Evolutionary conservation across 2,329 filamentous ascomycete species (phyloP).

Genomic region (Neurospora sp.): DNA sequence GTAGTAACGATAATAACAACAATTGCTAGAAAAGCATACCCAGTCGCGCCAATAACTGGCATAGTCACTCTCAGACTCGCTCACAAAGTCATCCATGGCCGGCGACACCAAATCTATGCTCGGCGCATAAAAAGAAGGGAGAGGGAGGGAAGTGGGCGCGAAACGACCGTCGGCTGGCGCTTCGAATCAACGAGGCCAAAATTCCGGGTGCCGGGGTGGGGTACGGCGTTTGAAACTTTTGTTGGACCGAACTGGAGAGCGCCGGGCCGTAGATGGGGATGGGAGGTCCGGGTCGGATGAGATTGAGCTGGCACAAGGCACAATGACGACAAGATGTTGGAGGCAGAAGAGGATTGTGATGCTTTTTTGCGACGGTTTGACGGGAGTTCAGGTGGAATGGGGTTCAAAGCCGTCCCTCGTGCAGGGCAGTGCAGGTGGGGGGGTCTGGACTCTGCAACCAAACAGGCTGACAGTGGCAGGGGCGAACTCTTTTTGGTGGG

Average conservation of each 20-base stretch:
- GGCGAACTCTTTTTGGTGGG: background rate
- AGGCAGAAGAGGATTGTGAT: background rate
- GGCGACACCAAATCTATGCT: conserved; percentile 6
- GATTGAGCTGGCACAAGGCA: background rate
- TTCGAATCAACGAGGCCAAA: background rate
- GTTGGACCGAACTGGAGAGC: background rate
- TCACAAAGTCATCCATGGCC: conserved; percentile 93
- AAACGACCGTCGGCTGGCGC: background rate
- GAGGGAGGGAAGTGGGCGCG: background rate
- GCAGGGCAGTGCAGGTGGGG: background rate
- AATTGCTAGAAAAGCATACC: conserved; percentile 48
- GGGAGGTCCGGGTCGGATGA: background rate
- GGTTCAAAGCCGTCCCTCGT: background rate
- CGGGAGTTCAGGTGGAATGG: background rate
- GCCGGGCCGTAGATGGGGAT: background rate
- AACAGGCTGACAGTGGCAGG: background rate
- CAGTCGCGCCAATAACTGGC: conserved; percentile 99
- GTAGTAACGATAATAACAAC: background rate
- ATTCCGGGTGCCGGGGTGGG: background rate
- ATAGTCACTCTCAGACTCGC: conserved; percentile 97
- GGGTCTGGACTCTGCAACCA: background rate
- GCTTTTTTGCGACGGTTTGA: background rate
- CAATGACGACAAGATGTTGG: background rate
- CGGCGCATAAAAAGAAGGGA: background rate
- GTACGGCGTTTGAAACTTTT: background rate